Conservation (phyloP, 257 asterid genomes). For the Mentha longifolia region DNA sequence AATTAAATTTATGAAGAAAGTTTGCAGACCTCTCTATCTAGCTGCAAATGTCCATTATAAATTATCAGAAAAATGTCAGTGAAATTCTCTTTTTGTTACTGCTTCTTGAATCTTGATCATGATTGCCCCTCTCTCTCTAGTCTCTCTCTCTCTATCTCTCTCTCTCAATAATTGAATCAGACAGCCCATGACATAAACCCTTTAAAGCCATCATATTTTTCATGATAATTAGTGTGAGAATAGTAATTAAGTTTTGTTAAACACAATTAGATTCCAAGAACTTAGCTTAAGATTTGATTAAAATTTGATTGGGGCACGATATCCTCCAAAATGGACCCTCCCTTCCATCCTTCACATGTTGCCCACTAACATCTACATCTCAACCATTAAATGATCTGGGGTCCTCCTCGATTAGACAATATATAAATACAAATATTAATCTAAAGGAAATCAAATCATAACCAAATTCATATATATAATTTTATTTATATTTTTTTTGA, state of each 20-base stretch:
- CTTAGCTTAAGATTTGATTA: slow-evolving; percentile 30
- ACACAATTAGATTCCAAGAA: slow-evolving; percentile 26
- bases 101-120: slow-evolving; percentile 26
- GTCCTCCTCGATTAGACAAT: slow-evolving; percentile 36
- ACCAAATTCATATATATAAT: slow-evolving; percentile 4
- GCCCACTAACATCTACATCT: slow-evolving; percentile 81
- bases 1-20: neutral
- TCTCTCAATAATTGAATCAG: slow-evolving; percentile 50
- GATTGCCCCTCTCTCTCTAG: slow-evolving; percentile 34
- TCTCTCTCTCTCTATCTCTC: neutral
- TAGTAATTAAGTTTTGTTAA: neutral
- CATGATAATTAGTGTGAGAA: slow-evolving; percentile 9
- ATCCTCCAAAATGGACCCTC: slow-evolving; percentile 59
- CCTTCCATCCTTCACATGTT: slow-evolving; percentile 74
- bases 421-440: neutral
- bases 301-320: neutral
- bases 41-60: slow-evolving; percentile 1
- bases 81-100: slow-evolving; percentile 45
- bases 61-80: slow-evolving; percentile 44
- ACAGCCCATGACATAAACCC: slow-evolving; percentile 61
- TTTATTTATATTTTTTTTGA: too few species aligned
- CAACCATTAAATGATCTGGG: slow-evolving; percentile 55
- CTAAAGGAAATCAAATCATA: slow-evolving; percentile 9
- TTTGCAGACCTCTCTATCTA: neutral
- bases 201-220: neutral